Evolutionary conservation across 306 rosid genomes (phyloP).

Genomic region (Cercis canadensis): DNA sequence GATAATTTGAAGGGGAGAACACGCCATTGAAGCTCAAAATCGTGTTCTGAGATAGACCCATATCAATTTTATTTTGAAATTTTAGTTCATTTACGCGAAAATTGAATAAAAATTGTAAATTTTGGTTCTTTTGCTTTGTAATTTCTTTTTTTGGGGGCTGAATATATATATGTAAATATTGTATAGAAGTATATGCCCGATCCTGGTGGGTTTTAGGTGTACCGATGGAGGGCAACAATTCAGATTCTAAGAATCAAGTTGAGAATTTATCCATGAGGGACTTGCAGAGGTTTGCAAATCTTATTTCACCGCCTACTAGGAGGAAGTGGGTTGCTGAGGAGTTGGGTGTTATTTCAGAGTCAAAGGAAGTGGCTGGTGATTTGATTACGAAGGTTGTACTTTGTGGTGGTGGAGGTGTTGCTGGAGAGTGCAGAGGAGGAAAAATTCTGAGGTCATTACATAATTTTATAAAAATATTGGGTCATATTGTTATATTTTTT

Average conservation of each 20-base stretch:
- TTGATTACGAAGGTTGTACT: slow-evolving; percentile 82
- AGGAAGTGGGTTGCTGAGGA: slow-evolving; percentile 91
- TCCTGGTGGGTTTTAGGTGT: slow-evolving; percentile 30
- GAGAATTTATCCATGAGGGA: slow-evolving; percentile 53
- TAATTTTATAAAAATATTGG: too few species aligned
- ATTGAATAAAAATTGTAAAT: too few species aligned
- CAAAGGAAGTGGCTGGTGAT: slow-evolving; percentile 88
- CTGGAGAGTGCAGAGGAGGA: too few species aligned
- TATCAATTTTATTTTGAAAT: slow-evolving; percentile 24
- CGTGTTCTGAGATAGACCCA: slow-evolving; percentile 28
- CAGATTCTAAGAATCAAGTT: slow-evolving; percentile 34
- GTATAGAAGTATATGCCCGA: slow-evolving; percentile 28
- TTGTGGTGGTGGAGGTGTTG: too few species aligned
- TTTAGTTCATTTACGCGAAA: slow-evolving; percentile 32
- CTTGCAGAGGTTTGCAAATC: slow-evolving; percentile 71
- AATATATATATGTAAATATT: neutral
- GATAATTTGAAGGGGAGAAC: neutral
- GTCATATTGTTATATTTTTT: too few species aligned
- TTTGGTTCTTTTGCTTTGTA: too few species aligned
- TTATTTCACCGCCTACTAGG: slow-evolving; percentile 58
- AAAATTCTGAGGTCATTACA: too few species aligned
- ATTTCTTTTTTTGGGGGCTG: too few species aligned
- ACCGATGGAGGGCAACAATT: slow-evolving; percentile 42
- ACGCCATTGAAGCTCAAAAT: slow-evolving; percentile 43
- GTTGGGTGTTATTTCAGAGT: slow-evolving; percentile 79